Percentiles rank a stretch among this genome's conserved stretches.
Evolutionary conservation across 2,329 filamentous ascomycete genomes (phyloP).

Genomic region (Sarocladium kiliense): DNA sequence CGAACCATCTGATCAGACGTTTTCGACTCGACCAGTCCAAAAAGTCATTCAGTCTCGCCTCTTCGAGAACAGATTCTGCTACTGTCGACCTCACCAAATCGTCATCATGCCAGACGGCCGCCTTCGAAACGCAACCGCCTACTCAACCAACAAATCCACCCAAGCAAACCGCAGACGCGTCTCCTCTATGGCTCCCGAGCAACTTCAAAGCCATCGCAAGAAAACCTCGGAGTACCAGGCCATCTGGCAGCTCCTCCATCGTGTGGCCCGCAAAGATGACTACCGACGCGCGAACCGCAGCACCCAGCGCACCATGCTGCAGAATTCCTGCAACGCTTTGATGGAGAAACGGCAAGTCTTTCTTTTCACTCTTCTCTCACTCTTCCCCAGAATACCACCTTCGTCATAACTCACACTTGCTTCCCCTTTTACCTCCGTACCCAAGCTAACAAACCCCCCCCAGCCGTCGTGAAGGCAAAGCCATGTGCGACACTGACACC

Average conservation of each 20-base stretch:
- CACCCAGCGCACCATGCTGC: slow-evolving; percentile 6
- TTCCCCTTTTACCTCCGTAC: too few species aligned
- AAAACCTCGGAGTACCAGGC: slow-evolving; percentile 8
- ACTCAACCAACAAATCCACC: slow-evolving; percentile 10
- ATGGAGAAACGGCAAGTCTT: slow-evolving; percentile 8
- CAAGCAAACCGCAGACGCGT: slow-evolving; percentile 6
- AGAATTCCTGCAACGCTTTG: background rate
- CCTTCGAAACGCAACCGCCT: slow-evolving; percentile 3
- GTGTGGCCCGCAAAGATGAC: slow-evolving; percentile 1
- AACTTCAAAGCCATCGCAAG: background rate
- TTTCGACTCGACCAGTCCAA: background rate
- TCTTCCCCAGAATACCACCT: background rate
- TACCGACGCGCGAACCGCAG: slow-evolving; percentile 1
- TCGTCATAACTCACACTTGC: too few species aligned
- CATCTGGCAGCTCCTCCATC: slow-evolving; percentile 8
- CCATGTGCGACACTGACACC: background rate
- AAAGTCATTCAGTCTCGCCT: background rate
- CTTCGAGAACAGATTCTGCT: background rate
- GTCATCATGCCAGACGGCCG: slow-evolving; percentile 13
- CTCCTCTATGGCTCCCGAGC: background rate
- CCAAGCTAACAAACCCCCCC: background rate
- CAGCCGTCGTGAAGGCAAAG: slow-evolving; percentile 6
- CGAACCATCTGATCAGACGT: background rate
- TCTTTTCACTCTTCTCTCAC: background rate
- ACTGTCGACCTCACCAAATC: too few species aligned